A percentile compares a stretch with the other conserved stretches of the same genome.
Evolutionary conservation across 306 rosid species (phyloP).

Genomic region (Cicer bijugum): DNA sequence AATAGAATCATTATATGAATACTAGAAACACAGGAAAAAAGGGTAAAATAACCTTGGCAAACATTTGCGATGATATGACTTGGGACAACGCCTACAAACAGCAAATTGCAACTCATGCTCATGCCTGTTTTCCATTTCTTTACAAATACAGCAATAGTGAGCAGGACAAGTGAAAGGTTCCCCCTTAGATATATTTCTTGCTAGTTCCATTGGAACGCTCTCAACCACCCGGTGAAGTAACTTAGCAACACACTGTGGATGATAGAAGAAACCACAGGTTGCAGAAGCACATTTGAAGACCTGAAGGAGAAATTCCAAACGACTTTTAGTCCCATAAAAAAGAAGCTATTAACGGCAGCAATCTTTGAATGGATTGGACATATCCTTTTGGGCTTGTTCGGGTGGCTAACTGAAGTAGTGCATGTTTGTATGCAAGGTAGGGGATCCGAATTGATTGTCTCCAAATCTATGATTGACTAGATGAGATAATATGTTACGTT

Average conservation of each 20-base stretch:
- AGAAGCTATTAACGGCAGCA: conserved; percentile 11
- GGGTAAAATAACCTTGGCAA: conserved; percentile 68
- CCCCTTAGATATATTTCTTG: conserved; percentile 63
- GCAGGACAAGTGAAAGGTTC: conserved; percentile 81
- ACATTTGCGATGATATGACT: conserved; percentile 88
- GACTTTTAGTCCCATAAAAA: conserved; percentile 40
- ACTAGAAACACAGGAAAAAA: conserved; percentile 15
- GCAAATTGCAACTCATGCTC: conserved; percentile 70
- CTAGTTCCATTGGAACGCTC: conserved; percentile 60
- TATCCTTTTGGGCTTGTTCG: background rate
- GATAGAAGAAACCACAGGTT: conserved; percentile 91
- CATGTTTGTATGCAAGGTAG: background rate
- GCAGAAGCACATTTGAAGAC: conserved; percentile 85
- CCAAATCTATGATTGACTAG: background rate
- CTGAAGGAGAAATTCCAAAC: conserved; percentile 51
- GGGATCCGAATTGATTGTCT: background rate
- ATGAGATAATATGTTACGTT: background rate
- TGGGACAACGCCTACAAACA: conserved; percentile 95
- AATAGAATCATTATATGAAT: conserved; percentile 16
- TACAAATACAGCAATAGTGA: conserved; percentile 79
- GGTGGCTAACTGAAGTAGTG: background rate
- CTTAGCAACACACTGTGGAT: conserved; percentile 76
- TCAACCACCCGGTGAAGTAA: conserved; percentile 54
- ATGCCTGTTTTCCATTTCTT: conserved; percentile 74
- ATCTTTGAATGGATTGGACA: conserved; percentile 5